These are phyloP conservation scores for Fusarium sp. DNA, from an alignment of 2,329 filamentous ascomycete genomes.

Conservation along the genomic window DNA sequence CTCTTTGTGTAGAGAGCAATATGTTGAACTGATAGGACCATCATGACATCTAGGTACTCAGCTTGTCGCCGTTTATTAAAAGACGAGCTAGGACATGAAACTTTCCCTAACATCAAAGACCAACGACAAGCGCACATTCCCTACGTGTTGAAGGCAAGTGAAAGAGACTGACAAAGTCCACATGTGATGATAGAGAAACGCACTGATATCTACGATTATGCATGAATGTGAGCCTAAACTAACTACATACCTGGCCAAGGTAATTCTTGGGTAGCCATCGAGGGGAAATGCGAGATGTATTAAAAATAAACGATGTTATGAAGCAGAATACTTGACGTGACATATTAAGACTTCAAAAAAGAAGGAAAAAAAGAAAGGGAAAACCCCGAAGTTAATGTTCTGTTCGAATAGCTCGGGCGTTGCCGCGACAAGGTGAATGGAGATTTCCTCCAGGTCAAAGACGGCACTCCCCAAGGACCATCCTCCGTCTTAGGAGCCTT, in stretches of 20 bases:
- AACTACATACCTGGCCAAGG: background rate
- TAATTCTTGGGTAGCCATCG: background rate
- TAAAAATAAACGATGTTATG: background rate
- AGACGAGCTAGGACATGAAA: no score
- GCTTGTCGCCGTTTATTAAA: no score
- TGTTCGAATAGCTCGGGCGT: background rate
- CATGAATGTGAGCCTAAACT: background rate
- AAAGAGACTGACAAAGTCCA: no score
- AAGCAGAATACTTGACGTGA: no score
- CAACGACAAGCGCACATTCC: no score
- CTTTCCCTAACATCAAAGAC: no score
- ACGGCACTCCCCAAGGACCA: background rate
- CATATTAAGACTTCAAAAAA: no score
- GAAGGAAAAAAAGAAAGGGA: no score
- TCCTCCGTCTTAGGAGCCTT: no score
- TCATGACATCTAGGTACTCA: background rate
- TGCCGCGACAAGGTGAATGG: rapidly evolving
- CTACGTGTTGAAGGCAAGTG: no score
- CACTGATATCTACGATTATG: no score
- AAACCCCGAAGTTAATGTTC: background rate
- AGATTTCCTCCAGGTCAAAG: background rate
- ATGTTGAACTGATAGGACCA: background rate
- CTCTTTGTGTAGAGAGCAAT: background rate
- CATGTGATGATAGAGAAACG: no score
- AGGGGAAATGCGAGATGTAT: background rate